These are phyloP conservation scores for Oldenlandia corymbosa DNA, from an alignment of 257 asterid species.

Conservation along the genomic window DNA sequence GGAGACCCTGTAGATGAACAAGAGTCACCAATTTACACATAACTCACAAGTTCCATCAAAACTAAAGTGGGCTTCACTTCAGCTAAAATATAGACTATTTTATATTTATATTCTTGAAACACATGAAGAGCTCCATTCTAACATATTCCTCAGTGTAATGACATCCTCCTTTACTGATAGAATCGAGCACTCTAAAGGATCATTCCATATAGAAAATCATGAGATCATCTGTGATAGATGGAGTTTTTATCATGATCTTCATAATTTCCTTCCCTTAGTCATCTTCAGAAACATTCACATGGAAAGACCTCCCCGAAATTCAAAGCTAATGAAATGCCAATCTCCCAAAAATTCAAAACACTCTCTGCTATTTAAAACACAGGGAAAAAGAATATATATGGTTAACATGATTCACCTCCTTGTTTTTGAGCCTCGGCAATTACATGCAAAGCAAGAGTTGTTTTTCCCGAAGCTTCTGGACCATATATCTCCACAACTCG, in stretches of 20 bases:
- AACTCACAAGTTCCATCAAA: neutral
- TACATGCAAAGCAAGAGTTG: slow-evolving; percentile 93
- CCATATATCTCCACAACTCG: slow-evolving; percentile 96
- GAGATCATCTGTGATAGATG: neutral
- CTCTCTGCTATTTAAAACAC: neutral
- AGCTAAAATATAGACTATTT: neutral
- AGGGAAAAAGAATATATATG: slow-evolving; percentile 6
- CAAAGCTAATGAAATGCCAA: neutral
- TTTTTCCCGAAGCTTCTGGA: slow-evolving; percentile 96
- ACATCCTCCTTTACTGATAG: neutral
- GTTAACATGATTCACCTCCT: slow-evolving; percentile 54
- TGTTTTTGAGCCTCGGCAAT: slow-evolving; percentile 93
- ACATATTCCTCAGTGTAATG: neutral
- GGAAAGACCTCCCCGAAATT: neutral
- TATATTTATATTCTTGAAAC: neutral
- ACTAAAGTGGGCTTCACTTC: neutral
- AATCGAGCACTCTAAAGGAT: neutral
- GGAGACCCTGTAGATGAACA: too few relatives aligned
- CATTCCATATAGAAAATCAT: neutral
- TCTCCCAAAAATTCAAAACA: too few relatives aligned
- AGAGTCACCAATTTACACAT: too few relatives aligned
- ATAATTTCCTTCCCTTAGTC: too few relatives aligned
- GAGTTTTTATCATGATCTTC: neutral
- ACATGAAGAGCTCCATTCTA: neutral
- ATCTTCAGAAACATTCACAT: neutral